A percentile compares a stretch with the other conserved stretches of the same genome.
These are phyloP conservation scores for Spinellus fusiger DNA, from an alignment of 192 early-diverging fungal genomes.

Conservation along the genomic window DNA sequence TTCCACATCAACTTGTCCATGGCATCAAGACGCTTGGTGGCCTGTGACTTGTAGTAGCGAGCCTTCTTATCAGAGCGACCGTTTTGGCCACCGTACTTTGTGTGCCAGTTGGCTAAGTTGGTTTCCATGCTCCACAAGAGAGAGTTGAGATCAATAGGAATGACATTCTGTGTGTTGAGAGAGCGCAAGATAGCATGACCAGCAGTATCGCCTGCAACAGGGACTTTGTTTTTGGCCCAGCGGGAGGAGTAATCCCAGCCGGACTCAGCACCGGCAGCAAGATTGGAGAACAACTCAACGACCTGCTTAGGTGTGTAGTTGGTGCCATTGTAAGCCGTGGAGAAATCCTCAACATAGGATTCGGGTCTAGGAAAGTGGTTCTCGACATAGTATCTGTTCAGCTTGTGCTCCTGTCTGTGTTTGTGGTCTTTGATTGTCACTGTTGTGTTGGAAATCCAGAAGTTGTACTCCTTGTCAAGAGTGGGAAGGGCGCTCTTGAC, in stretches of 20 bases:
- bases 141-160: slow-evolving; percentile 69
- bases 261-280: slow-evolving; percentile 64
- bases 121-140: slow-evolving; percentile 57
- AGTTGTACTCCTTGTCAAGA: slow-evolving; percentile 55
- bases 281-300: slow-evolving; percentile 47
- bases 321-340: slow-evolving; percentile 40
- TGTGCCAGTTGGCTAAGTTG: slow-evolving; percentile 28
- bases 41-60: slow-evolving; percentile 24
- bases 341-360: slow-evolving; percentile 54
- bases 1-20: slow-evolving; percentile 54
- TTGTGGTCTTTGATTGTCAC: slow-evolving; percentile 30
- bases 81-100: neutral
- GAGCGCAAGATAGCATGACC: slow-evolving; percentile 36
- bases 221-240: slow-evolving; percentile 42
- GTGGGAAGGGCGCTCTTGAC: slow-evolving; percentile 43
- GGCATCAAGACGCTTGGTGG: slow-evolving; percentile 32
- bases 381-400: slow-evolving; percentile 53
- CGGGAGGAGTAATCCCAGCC: slow-evolving; percentile 69
- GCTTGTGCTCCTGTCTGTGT: slow-evolving; percentile 18
- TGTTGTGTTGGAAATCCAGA: slow-evolving; percentile 51
- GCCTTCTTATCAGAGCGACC: neutral
- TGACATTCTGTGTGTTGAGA: slow-evolving; percentile 48
- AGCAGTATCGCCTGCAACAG: slow-evolving; percentile 4
- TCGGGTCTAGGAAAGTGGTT: slow-evolving; percentile 59
- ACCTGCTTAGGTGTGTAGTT: slow-evolving; percentile 24